Conservation (phyloP, 306 rosid species). For the Dryas octopetala region DNA sequence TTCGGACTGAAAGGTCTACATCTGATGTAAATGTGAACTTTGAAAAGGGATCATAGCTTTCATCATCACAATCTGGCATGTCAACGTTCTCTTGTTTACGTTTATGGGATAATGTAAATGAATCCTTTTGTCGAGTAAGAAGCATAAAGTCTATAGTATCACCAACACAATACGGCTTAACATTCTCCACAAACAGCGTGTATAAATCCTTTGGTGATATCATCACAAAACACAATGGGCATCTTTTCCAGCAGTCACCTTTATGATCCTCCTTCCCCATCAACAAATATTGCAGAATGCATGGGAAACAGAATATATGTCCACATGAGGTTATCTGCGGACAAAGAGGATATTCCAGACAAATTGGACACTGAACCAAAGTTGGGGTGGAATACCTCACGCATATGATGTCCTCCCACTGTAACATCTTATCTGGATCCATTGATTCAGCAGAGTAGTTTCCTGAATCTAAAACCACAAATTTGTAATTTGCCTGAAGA, state of each 20-base stretch:
- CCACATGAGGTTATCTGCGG: conserved; percentile 97
- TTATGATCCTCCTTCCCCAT: conserved; percentile 90
- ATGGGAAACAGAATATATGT: conserved; percentile 92
- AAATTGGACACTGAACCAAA: conserved; percentile 86
- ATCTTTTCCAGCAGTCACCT: conserved; percentile 91
- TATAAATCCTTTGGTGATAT: conserved; percentile 80
- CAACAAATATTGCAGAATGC: conserved; percentile 74
- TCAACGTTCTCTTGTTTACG: conserved; percentile 45
- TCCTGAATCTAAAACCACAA: conserved; percentile 79
- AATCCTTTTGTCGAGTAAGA: conserved; percentile 68
- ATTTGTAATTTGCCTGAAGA: conserved; percentile 93
- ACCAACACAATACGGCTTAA: conserved; percentile 61
- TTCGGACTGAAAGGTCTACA: conserved; percentile 78
- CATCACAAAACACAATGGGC: conserved; percentile 93
- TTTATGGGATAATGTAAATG: conserved; percentile 47
- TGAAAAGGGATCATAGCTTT: conserved; percentile 65
- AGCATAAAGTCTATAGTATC: conserved; percentile 65
- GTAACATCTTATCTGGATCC: conserved; percentile 96
- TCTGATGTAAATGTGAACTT: conserved; percentile 88
- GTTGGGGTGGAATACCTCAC: conserved; percentile 76
- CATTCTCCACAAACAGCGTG: conserved; percentile 72
- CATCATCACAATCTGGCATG: conserved; percentile 24
- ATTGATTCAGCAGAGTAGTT: conserved; percentile 54
- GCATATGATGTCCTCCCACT: conserved; percentile 90
- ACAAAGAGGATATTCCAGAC: conserved; percentile 89